phyloP scores from a whole-genome alignment of 2,329 filamentous ascomycete species.

The Thermochaetoides dissita region DNA sequence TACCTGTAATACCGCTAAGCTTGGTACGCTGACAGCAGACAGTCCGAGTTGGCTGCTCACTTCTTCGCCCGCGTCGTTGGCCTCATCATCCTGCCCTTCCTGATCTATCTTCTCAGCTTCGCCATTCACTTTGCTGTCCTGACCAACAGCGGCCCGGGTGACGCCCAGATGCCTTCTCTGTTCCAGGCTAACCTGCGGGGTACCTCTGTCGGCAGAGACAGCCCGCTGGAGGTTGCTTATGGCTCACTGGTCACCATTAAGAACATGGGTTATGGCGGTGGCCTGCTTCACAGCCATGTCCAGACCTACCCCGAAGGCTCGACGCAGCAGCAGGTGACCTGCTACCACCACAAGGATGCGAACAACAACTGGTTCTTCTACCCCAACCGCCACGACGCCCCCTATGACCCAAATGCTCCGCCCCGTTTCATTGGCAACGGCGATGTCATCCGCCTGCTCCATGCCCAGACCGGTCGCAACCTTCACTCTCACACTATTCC shows the following conservation, averaged over 20 bases:
- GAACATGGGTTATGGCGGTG: constrained; percentile 98
- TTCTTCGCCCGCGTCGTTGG: constrained; percentile 67
- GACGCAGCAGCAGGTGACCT: constrained; percentile 88
- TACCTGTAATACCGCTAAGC: not conserved
- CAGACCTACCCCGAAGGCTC: constrained; percentile 95
- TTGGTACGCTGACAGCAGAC: constrained; percentile 1
- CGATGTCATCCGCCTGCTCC: constrained; percentile 70
- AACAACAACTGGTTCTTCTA: constrained; percentile 99
- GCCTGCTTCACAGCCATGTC: constrained; percentile 81
- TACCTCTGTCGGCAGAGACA: constrained; percentile 87
- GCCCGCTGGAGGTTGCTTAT: constrained; percentile 78
- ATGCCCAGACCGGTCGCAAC: constrained; percentile 91
- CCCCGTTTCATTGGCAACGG: constrained; percentile 67
- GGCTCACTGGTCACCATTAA: constrained; percentile 88
- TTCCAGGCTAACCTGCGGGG: constrained; percentile 95
- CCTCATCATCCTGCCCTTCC: constrained; percentile 73
- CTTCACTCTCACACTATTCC: constrained; percentile 85
- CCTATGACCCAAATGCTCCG: constrained; percentile 57
- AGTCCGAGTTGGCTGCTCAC: constrained; percentile 54
- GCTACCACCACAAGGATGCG: constrained; percentile 98
- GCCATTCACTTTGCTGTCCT: constrained; percentile 88
- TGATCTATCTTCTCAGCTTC: constrained; percentile 93
- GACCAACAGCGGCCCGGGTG: constrained; percentile 84
- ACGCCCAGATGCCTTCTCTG: constrained; percentile 99
- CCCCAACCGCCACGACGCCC: constrained; percentile 66